Conservation (phyloP, 306 rosid genomes). For the Dryas alaskensis region DNA sequence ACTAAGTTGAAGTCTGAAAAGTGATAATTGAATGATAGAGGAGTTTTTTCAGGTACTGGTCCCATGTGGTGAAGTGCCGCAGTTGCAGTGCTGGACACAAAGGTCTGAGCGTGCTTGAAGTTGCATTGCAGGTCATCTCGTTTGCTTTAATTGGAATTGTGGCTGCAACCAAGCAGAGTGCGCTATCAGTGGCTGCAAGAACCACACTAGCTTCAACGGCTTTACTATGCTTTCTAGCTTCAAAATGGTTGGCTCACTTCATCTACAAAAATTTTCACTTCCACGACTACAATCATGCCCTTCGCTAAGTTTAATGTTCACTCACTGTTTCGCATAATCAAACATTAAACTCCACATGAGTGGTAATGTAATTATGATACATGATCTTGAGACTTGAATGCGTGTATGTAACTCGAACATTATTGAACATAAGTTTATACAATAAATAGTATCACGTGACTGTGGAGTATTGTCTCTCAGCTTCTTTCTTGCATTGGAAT, state of each 20-base stretch:
- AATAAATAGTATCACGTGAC: neutral
- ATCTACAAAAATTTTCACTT: constrained; percentile 71
- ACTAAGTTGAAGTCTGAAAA: neutral
- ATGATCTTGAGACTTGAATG: neutral
- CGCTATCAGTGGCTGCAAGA: constrained; percentile 39
- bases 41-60: constrained; percentile 59
- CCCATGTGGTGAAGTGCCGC: constrained; percentile 76
- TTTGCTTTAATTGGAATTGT: constrained; percentile 63
- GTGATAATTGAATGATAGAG: neutral
- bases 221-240: constrained; percentile 60
- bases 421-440: too few relatives aligned
- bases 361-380: neutral
- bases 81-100: constrained; percentile 80
- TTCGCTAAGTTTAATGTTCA: constrained; percentile 33
- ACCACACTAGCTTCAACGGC: constrained; percentile 51
- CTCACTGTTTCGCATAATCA: neutral
- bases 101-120: constrained; percentile 60
- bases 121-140: constrained; percentile 53
- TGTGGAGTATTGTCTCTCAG: neutral
- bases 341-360: neutral
- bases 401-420: neutral
- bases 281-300: constrained; percentile 80
- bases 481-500: too few relatives aligned
- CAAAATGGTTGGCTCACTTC: constrained; percentile 71
- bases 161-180: constrained; percentile 56